These are phyloP conservation scores for Pythium brachiatum DNA, from an alignment of 352 stramenopile species.

Conservation along the genomic window DNA sequence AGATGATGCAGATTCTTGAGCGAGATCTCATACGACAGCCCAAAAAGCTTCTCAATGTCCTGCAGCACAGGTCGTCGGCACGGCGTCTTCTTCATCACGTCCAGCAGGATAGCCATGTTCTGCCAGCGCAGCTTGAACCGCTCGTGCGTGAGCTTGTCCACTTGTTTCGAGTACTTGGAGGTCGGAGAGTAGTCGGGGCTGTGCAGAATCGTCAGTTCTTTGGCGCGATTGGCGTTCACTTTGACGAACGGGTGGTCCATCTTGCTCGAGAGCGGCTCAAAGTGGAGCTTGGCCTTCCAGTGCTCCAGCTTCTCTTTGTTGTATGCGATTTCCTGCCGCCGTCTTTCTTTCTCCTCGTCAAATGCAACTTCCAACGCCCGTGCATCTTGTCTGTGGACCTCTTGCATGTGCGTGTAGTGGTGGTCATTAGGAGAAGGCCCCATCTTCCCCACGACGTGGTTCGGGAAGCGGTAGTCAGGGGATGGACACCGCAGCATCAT, in stretches of 20 bases:
- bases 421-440: slow-evolving; percentile 13
- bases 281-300: slow-evolving; percentile 45
- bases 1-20: slow-evolving; percentile 34
- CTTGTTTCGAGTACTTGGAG: slow-evolving; percentile 35
- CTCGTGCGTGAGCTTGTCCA: slow-evolving; percentile 31
- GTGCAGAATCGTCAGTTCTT: slow-evolving; percentile 49
- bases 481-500: slow-evolving; percentile 50
- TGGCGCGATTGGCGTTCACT: slow-evolving; percentile 32
- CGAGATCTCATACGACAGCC: slow-evolving; percentile 46
- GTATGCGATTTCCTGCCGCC: slow-evolving; percentile 29
- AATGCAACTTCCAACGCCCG: slow-evolving; percentile 30
- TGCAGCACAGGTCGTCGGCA: slow-evolving; percentile 58
- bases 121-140: slow-evolving; percentile 49
- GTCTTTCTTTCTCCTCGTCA: slow-evolving; percentile 34
- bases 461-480: slow-evolving; percentile 34
- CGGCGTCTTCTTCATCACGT: slow-evolving; percentile 55
- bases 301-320: slow-evolving; percentile 36
- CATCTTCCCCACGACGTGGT: slow-evolving; percentile 25
- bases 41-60: slow-evolving; percentile 64
- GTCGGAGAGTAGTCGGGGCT: slow-evolving; percentile 42
- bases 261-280: slow-evolving; percentile 42
- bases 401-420: slow-evolving; percentile 28
- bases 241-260: slow-evolving; percentile 45
- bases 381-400: slow-evolving; percentile 27
- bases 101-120: slow-evolving; percentile 41